A percentile compares a stretch with the other conserved stretches of the same genome.
Evolutionary conservation across 2,329 filamentous ascomycete species (phyloP).

Genomic region (Thelonectria blattea): DNA sequence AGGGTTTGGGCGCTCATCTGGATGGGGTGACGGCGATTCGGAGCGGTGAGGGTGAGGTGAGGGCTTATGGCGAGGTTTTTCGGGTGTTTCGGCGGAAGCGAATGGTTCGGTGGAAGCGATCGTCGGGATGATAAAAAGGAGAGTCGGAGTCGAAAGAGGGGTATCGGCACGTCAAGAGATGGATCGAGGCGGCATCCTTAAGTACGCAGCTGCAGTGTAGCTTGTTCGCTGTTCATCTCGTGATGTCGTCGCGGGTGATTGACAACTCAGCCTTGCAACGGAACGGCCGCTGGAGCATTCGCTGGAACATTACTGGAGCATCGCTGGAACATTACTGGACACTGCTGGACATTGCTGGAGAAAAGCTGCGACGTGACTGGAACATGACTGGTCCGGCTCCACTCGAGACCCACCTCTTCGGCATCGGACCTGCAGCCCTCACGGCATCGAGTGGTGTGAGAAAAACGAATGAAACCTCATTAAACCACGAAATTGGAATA

Average conservation of each 20-base stretch:
- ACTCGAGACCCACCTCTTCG: background rate
- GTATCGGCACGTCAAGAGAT: background rate
- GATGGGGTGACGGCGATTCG: background rate
- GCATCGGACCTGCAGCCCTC: background rate
- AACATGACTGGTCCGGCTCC: background rate
- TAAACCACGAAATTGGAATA: too few relatives aligned
- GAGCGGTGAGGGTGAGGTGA: background rate
- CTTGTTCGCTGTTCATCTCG: background rate
- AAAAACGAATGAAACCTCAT: background rate
- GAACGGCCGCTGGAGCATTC: background rate
- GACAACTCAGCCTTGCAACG: background rate
- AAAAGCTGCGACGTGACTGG: too few relatives aligned
- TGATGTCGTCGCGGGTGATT: background rate
- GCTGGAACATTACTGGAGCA: background rate
- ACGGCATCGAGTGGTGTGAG: background rate
- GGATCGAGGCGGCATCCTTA: background rate
- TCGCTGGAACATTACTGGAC: background rate
- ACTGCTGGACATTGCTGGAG: background rate
- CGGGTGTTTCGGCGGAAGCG: too few relatives aligned
- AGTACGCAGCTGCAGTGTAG: background rate
- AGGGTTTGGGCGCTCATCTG: slow-evolving; percentile 3
- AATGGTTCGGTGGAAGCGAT: too few relatives aligned
- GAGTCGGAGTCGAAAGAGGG: too few relatives aligned
- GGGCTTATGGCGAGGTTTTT: too few relatives aligned
- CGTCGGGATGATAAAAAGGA: too few relatives aligned